phyloP scores from a whole-genome alignment of 306 rosid genomes.

The Fagus sylvatica region DNA sequence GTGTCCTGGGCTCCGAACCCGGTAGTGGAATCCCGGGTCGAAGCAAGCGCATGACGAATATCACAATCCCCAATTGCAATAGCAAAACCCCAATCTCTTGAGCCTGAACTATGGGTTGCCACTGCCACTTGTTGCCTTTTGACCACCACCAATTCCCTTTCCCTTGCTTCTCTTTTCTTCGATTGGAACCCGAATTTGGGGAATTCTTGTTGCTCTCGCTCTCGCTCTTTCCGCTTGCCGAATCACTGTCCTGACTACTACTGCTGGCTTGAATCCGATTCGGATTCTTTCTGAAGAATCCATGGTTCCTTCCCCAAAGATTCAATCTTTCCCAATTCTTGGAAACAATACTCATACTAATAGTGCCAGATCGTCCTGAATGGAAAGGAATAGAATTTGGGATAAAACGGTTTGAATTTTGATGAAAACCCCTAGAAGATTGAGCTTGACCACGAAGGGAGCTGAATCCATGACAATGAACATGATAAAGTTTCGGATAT shows the following conservation, averaged over 20 bases:
- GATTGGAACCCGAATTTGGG: conserved; percentile 51
- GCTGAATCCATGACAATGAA: conserved; percentile 38
- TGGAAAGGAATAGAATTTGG: conserved; percentile 41
- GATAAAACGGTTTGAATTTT: conserved; percentile 35
- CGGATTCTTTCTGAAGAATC: conserved; percentile 30
- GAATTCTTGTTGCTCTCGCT: conserved; percentile 62
- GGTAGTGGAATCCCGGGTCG: conserved; percentile 84
- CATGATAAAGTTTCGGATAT: conserved; percentile 39
- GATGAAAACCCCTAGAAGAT: conserved; percentile 40
- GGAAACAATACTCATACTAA: not conserved
- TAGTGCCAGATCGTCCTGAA: not conserved
- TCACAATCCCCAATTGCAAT: conserved; percentile 75
- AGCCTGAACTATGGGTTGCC: conserved; percentile 86
- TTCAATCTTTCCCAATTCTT: conserved; percentile 45
- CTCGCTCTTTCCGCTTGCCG: conserved; percentile 58
- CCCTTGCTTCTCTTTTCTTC: conserved; percentile 70
- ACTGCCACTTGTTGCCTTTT: conserved; percentile 76
- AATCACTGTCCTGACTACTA: conserved; percentile 66
- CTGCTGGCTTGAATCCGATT: conserved; percentile 37
- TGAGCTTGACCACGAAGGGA: conserved; percentile 34
- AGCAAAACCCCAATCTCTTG: conserved; percentile 81
- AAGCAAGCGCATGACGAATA: conserved; percentile 76
- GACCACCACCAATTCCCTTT: conserved; percentile 81
- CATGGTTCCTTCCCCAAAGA: conserved; percentile 39
- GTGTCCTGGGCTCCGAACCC: conserved; percentile 82